Base-by-base conservation (phyloP, 1,284 basidiomycete species). In the Kwoniella shivajii region DNA sequence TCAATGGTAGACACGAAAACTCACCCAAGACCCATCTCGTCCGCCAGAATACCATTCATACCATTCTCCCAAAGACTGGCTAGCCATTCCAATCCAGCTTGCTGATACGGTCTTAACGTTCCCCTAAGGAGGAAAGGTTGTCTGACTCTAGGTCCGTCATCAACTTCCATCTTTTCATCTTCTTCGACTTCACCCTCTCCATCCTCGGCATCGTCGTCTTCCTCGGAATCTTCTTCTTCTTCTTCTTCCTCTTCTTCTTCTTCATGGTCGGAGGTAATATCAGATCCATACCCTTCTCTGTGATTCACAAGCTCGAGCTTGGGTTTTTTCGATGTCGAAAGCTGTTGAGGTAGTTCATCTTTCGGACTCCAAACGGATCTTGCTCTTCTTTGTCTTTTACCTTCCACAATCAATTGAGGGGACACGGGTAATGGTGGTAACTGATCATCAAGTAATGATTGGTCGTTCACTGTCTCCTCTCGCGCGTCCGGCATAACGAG, bases 51-150 rank as follows among this genome's bases (percentile, higher is more conserved):
- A 2, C 94, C 94, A 75, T 99, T 98, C 64, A 92, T 80, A 56
- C 88, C 87, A 65, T 90, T 92, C 20, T 82, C 81, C 77, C 97
- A 93, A 36, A 97, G 80, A 70, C 87, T 90, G 0, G 90, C 90
- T 7, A 99, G 85, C 95, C 95, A 99, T 70, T 98, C 93, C 50
- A 98, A 79, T 0, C 95, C 95, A 13, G 88, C 85, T 64, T 94
- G 90, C 72, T 99, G 95, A 72, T 99, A 99, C 1, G 93, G 92
- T 18, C 94, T 87, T 36, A 99, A 82, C 2, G 85, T 85, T 0
- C 93, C 95, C 13, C 95, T 87, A 2, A 98, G 81, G 7, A 98
- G 81, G 52, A 91, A 84, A 0, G 94, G 92, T 10, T 87, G 84
- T 38, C 82, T 85, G 37, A 95, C 73, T 57, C 86, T 80, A 84